Evolutionary conservation across 441 rosid genomes (phyloP), one percentile per base, ranked within the genome.

Genomic region (Omphalea diandra): DNA sequence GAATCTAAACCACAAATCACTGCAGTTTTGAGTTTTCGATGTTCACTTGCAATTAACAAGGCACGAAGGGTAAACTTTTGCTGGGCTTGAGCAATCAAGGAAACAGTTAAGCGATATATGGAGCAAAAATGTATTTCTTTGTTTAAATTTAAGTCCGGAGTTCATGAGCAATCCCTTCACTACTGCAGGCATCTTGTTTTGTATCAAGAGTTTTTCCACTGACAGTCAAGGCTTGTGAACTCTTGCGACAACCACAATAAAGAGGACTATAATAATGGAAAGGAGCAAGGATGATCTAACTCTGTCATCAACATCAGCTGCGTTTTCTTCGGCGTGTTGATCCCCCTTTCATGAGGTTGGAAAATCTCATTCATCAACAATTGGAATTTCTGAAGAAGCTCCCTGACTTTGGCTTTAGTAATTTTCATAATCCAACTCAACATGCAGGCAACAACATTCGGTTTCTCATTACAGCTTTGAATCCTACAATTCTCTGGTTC

Each of bases 161-260:
- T 24, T 27, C 26, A 59, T 59, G 43, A n/a, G n/a, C n/a, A n/a
- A n/a, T n/a, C n/a, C n/a, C n/a, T n/a, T n/a, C n/a, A n/a, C n/a
- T n/a, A n/a, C n/a, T n/a, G n/a, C n/a, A n/a, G 5, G 63, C 44
- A 36, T 36, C 9, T 36, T 10, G 9, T 36, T 36, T 36, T 36
- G 41, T 10, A 36, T 36, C 9, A 40, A 40, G 43, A 40, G 0
- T 49, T 1, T 3, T 8, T 20, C 7, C 10, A 49, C 20, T 17
- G 12, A 26, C 0, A 11, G 22, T 81, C 73, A 76, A 71, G 77
- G 76, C 67, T 70, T 47, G 14, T 54, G 75, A 70, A 68, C 76
- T 76, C 93, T 84, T 55, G 86, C 65, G 67, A 86, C 82, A 15
- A 85, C 87, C 67, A 94, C 96, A 7, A 90, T 72, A 83, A 94